Evolutionary conservation across 441 rosid species (phyloP), one percentile per base, ranked within the genome.

Genomic region (Adansonia rubrostipa): DNA sequence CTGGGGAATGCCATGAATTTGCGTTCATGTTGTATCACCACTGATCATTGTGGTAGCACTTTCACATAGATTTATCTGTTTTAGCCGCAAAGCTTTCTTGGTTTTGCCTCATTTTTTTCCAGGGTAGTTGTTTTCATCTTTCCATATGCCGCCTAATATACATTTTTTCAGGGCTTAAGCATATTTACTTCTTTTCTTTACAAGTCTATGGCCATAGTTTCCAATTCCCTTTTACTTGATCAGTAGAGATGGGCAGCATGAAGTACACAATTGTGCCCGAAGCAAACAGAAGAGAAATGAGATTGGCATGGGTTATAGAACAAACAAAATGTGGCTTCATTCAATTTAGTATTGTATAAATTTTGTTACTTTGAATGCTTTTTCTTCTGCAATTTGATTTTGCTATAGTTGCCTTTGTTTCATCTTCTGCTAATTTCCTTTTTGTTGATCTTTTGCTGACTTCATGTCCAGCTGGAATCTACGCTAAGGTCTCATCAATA

Each of bases 391-490:
- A 68, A 47, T 68, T 76, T 80, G 19, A 47, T 36, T 11, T 15
- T 51, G 15, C 14, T 71, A 15, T 76, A 13, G 22, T 17, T 69
- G 67, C 62, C 76, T 73, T 79, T 78, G 17, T 67, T 75, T 69
- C 61, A 68, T 33, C 36, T 74, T 71, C 47, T 71, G 65, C 87
- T 85, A 63, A 83, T 70, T 73, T 62, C 76, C 48, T 79, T 79
- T 76, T 6, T 44, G 20, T 79, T 51, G 68, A 40, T 83, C 50
- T 69, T 72, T 78, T 77, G 19, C 58, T 74, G 68, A 62, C 6
- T 48, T 75, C 81, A 73, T 53, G 48, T 81, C 97, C 99, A 15
- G 97, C 97, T 17, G 95, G 98, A 61, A 92, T 96, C 71, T 94
- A 94, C 75, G 98, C 95, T 92, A 90, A 84, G 2, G 24, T 77